Percentiles rank a stretch among this genome's conserved stretches.
Evolutionary conservation across 805 yeast species (phyloP).

Genomic region (Candida easanensis): DNA sequence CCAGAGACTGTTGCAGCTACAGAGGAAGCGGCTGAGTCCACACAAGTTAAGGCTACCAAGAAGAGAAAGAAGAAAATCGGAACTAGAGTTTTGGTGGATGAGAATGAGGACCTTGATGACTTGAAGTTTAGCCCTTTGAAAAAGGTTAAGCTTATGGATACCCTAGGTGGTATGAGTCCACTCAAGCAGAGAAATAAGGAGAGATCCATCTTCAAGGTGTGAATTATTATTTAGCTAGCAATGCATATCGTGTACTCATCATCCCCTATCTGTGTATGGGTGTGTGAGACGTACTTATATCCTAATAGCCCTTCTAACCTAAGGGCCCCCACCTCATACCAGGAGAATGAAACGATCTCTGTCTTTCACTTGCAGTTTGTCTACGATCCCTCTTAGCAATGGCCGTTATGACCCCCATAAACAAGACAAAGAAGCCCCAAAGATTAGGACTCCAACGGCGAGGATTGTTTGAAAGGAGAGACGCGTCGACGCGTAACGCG

Average conservation of each 20-base stretch:
- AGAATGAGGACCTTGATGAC: slow-evolving; percentile 21
- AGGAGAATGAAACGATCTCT: too few relatives aligned
- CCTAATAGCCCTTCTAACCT: too few relatives aligned
- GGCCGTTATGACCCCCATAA: too few relatives aligned
- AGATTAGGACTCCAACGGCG: too few relatives aligned
- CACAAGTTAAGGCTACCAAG: slow-evolving; percentile 6
- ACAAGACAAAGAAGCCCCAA: too few relatives aligned
- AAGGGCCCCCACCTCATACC: too few relatives aligned
- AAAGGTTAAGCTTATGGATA: slow-evolving; percentile 25
- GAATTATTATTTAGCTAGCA: neutral
- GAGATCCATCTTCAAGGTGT: slow-evolving; percentile 25
- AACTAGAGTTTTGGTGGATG: slow-evolving; percentile 19
- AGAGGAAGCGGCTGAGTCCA: neutral
- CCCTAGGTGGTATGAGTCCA: slow-evolving; percentile 27
- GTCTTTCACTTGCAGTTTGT: too few relatives aligned
- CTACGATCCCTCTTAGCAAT: too few relatives aligned
- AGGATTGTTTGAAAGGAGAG: neutral
- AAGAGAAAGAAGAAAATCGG: slow-evolving; percentile 24
- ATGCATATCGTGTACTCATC: neutral
- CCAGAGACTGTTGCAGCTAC: neutral
- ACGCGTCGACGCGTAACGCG: neutral
- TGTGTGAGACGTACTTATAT: too few relatives aligned
- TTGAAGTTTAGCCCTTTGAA: slow-evolving; percentile 21
- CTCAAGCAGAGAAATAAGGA: slow-evolving; percentile 27
- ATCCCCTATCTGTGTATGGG: neutral